Base-by-base conservation (phyloP, 352 stramenopile species). In the Globisporangium iwayamae region DNA sequence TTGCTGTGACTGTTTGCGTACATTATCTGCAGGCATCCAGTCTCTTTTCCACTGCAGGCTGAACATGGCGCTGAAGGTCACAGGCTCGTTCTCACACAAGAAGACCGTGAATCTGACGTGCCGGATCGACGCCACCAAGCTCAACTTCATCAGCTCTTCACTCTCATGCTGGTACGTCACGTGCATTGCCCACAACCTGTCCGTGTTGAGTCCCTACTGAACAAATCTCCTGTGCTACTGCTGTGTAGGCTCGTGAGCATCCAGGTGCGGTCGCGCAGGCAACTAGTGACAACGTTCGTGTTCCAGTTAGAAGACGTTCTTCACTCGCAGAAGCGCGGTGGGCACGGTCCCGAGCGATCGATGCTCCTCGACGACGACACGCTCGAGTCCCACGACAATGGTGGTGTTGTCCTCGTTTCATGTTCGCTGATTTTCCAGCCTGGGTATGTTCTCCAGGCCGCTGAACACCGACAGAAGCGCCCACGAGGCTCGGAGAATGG, bases 371-470 rank as follows among this genome's bases (percentile, higher is more conserved):
- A 80, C 32, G 62, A 61, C 34, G 73, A 75, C 18, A 73, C 47
- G 30, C 32, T 81, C 16, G 30, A 56, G 57, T 39, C 65, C 2
- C 62, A 73, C 34, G 67, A 81, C 7, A 59, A 10, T 2, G 62
- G 68, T 55, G 71, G 62, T 7, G 56, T 50, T 39, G 16, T 86
- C 47, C 58, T 60, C 28, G 69, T 74, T 8, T 82, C 75, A 18
- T 78, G 73, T 30, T 73, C 65, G n/a, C 67, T 86, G 28, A 16
- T 76, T 43, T 86, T 86, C 68, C 73, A 66, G 47, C 65, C 77
- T 25, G 60, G 53, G 2, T 2, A 16, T 38, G 38, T 43, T 20
- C 22, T 56, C 20, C 38, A 52, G 4, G 51, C 57, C 18, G 38
- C 13, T 30, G 10, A 47, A 47, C 55, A 28, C 4, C 28, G 67